Percentiles rank a stretch among this genome's conserved stretches.
Evolutionary conservation across 768 basidiomycete species (phyloP).

Genomic region (Trametes elegans): DNA sequence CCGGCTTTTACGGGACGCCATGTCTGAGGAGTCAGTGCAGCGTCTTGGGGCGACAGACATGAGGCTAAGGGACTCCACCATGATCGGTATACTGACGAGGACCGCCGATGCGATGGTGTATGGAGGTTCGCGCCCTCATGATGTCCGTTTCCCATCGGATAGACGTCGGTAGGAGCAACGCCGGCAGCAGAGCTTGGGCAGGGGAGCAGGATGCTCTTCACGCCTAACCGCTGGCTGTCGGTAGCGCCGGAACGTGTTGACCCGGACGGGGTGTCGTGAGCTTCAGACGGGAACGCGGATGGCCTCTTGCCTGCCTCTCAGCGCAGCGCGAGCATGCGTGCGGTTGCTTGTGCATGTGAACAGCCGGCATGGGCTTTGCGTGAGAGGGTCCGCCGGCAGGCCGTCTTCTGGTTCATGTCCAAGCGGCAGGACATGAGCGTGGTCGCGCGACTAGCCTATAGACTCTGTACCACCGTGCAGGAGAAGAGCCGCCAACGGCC

Average conservation of each 20-base stretch:
- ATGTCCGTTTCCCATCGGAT: slow-evolving; percentile 17
- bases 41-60: no score
- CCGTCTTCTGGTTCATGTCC: slow-evolving; percentile 5
- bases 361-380: not conserved
- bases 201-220: not conserved
- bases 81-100: no score
- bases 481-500: not conserved
- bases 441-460: slow-evolving; percentile 7
- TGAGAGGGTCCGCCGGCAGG: slow-evolving; percentile 4
- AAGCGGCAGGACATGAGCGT: not conserved
- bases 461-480: slow-evolving; percentile 13
- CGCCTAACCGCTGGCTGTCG: not conserved
- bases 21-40: not conserved
- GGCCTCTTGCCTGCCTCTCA: not conserved
- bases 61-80: no score
- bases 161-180: slow-evolving; percentile 7
- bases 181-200: not conserved
- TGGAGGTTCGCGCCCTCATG: no score
- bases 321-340: not conserved
- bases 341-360: slow-evolving; percentile 11
- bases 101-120: not conserved
- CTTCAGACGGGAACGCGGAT: not conserved
- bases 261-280: not conserved
- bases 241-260: slow-evolving; percentile 4
- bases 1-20: not conserved